A percentile compares a stretch with the other conserved stretches of the same genome.
Evolutionary conservation across 345 rosid species (phyloP).

Genomic region (Melaleuca quinquenervia): DNA sequence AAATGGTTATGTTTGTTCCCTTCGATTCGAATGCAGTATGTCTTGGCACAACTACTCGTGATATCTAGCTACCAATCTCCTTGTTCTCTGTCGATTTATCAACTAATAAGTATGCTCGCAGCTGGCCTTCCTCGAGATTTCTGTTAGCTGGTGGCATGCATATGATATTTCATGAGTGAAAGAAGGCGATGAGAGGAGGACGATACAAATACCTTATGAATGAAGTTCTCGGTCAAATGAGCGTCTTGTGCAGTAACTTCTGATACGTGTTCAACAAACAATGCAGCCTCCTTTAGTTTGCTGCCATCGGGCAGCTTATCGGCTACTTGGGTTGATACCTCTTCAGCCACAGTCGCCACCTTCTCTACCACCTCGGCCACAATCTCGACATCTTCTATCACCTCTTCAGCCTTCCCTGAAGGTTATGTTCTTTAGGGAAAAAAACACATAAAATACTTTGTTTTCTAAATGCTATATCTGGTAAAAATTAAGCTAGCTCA

Average conservation of each 20-base stretch:
- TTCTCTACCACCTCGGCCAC: slow-evolving; percentile 32
- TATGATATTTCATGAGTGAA: not conserved
- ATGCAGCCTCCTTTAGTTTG: slow-evolving; percentile 46
- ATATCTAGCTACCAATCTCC: not conserved
- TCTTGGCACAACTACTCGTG: not conserved
- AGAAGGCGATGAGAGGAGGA: not conserved
- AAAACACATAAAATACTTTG: not conserved
- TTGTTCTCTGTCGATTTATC: not conserved
- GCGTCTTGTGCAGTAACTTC: slow-evolving; percentile 61
- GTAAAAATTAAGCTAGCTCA: not conserved
- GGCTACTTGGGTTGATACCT: slow-evolving; percentile 17
- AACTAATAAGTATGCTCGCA: not conserved
- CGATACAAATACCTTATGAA: slow-evolving; percentile 41
- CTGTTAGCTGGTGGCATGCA: not conserved
- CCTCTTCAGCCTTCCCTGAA: slow-evolving; percentile 36
- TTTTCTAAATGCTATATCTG: not conserved
- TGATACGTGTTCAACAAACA: slow-evolving; percentile 37
- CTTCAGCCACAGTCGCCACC: slow-evolving; percentile 32
- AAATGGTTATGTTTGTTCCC: not conserved
- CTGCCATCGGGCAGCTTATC: slow-evolving; percentile 38
- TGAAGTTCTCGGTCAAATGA: slow-evolving; percentile 21
- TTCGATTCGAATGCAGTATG: not conserved
- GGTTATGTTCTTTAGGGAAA: not conserved
- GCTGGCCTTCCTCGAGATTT: not conserved
- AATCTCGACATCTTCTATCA: slow-evolving; percentile 31